Conservation (phyloP, 2,329 filamentous ascomycete species). For the Colletotrichum falcatum region DNA sequence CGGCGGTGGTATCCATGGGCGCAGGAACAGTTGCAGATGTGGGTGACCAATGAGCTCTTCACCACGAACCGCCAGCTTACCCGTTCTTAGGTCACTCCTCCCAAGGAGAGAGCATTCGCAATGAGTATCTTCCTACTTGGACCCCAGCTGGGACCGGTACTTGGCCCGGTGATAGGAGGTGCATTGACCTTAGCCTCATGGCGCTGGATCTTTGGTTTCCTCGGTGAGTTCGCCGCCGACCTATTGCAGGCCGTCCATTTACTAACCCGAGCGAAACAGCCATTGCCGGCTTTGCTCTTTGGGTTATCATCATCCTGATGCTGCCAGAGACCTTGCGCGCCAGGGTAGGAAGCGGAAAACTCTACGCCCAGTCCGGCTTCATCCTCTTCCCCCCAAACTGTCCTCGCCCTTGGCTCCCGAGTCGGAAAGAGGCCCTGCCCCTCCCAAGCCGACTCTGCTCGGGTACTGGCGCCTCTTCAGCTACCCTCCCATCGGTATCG, state of each 20-base stretch:
- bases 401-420: slow-evolving; percentile 45
- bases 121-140: slow-evolving; percentile 58
- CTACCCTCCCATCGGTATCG: slow-evolving; percentile 50
- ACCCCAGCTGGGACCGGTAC: slow-evolving; percentile 57
- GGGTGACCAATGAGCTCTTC: not conserved
- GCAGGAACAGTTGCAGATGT: slow-evolving; percentile 58
- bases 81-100: slow-evolving; percentile 49
- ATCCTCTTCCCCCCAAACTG: slow-evolving; percentile 44
- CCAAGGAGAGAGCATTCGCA: slow-evolving; percentile 51
- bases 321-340: slow-evolving; percentile 60
- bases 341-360: slow-evolving; percentile 56
- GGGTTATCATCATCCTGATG: slow-evolving; percentile 47
- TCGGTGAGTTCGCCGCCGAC: slow-evolving; percentile 40
- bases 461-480: slow-evolving; percentile 48
- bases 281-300: slow-evolving; percentile 48
- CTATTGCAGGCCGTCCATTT: not conserved
- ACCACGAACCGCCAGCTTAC: not conserved
- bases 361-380: slow-evolving; percentile 42
- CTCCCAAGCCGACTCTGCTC: slow-evolving; percentile 47
- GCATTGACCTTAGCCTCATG: slow-evolving; percentile 52
- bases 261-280: slow-evolving; percentile 43
- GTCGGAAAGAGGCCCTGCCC: slow-evolving; percentile 45
- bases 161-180: slow-evolving; percentile 58
- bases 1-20: slow-evolving; percentile 56
- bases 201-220: slow-evolving; percentile 59